Evolutionary conservation across 495 filamentous ascomycete genomes (phyloP), one percentile per base, ranked within the genome.

Genomic region (Thermothielavioides terrestris): DNA sequence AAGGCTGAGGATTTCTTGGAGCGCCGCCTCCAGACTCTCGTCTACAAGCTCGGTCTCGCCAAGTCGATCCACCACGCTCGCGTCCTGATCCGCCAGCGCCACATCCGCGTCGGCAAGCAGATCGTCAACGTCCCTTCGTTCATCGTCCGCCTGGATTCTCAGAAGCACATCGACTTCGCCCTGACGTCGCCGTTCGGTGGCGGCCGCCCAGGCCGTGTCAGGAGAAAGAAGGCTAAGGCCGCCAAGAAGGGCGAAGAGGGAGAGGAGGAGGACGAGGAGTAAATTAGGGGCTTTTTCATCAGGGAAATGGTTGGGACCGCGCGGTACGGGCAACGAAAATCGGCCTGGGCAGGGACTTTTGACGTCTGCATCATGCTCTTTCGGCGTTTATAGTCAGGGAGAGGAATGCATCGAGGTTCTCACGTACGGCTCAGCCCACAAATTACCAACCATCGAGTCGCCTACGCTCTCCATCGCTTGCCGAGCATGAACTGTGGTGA

Each of bases 91-190:
- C 88, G 86, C 71, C 92, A 98, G 78, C 83, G 92, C 61, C 92
- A 98, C 78, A 97, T 98, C 76, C 92, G 92, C 73, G 92, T 98
- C 68, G 92, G 92, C 72, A 97, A 97, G 86, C 92, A 98, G 81
- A 97, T 98, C 74, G 92, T 98, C 79, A 98, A 97, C 74, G 92
- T 98, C 23, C 92, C 92, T 44, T 96, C 91, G 28, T 98, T 94
- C 84, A 80, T 98, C 69, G 92, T 98, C 72, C 92, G 92, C 74
- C 88, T 98, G 58, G 92, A 98, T 80, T 95, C 90, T 61, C 92
- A 98, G 80, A 98, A 98, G 85, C 92, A 98, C 84, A 98, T 98
- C 65, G 92, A 98, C 80, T 98, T 98, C 72, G 82, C 92, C 49
- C 83, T 98, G 46, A 92, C 82, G 71, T 96, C 92, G 61, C 94